phyloP scores from a whole-genome alignment of 768 basidiomycete species.

The Auriscalpium microsporum region DNA sequence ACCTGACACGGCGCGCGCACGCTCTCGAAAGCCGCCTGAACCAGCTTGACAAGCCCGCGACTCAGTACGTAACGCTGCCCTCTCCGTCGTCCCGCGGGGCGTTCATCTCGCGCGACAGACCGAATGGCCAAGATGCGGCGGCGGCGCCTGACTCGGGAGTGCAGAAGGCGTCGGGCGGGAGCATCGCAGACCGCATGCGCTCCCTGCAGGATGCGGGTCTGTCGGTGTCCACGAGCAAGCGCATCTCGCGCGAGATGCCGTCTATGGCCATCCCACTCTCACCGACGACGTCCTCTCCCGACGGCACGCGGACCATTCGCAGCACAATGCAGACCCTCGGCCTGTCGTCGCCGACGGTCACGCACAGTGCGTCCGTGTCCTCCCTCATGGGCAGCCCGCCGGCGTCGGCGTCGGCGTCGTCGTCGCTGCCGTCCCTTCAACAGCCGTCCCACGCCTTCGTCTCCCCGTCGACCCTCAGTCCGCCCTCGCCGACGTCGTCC shows the following conservation, averaged over 20 bases:
- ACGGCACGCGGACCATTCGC: slow-evolving; percentile 15
- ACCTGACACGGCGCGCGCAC: slow-evolving; percentile 33
- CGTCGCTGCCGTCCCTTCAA: slow-evolving; percentile 15
- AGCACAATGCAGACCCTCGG: slow-evolving; percentile 13
- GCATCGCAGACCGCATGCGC: slow-evolving; percentile 75
- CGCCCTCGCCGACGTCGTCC: slow-evolving; percentile 68
- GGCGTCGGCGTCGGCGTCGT: slow-evolving; percentile 17
- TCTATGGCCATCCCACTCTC: slow-evolving; percentile 25
- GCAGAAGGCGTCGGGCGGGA: slow-evolving; percentile 40
- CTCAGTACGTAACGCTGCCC: slow-evolving; percentile 19
- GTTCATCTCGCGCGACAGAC: slow-evolving; percentile 6
- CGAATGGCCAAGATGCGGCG: slow-evolving; percentile 8
- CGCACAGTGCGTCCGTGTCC: slow-evolving; percentile 17
- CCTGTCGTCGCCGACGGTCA: slow-evolving; percentile 16
- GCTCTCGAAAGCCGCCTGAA: slow-evolving; percentile 38
- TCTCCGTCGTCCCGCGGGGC: background rate
- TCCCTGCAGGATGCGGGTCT: slow-evolving; percentile 69
- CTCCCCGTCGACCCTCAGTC: slow-evolving; percentile 61
- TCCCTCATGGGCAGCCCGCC: slow-evolving; percentile 17
- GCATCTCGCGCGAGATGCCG: slow-evolving; percentile 45
- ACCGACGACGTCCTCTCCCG: slow-evolving; percentile 24
- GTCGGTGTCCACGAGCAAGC: slow-evolving; percentile 41
- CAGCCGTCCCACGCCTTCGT: slow-evolving; percentile 46
- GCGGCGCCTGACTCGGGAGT: slow-evolving; percentile 9
- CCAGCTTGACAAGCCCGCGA: slow-evolving; percentile 34